Base-by-base conservation (phyloP, 1,139 yeast species). In the Geotrichum fermentans region DNA sequence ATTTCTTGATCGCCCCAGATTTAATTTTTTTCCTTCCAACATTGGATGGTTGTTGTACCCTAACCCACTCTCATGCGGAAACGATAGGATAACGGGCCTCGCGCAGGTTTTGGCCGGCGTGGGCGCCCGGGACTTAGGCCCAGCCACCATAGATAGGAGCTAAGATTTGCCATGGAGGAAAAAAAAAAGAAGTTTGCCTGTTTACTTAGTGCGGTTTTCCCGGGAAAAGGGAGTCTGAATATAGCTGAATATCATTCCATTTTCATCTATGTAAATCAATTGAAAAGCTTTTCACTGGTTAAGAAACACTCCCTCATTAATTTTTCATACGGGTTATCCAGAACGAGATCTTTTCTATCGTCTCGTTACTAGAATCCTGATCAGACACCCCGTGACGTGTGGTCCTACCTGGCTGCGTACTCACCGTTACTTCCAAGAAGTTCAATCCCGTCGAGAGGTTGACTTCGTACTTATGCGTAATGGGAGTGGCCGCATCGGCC, bases 401-500 rank as follows among this genome's bases (percentile, higher is more conserved):
- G 20, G 10, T 17, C 20, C 24, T 26, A 18, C 41, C 41, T 21
- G 29, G 18, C 32, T 38, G 43, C 1, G 51, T 36, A 16, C 28
- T 33, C 20, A 51, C 50, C 7, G 47, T 38, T n/a, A 62, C 52
- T 42, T 63, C 66, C 22, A 64, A 50, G 24, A 58, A 58, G 52
- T 63, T 63, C 20, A 63, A 54, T 1, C 67, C 67, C 2, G 62
- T 56, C 6, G 46, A 45, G 35, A 63, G 54, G 7, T 59, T 53
- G 13, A 61, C 30, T 43, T 63, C 66, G 41, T 52, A 63, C 40
- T 62, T 54, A 22, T 50, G 55, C 33, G 55, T 56, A n/a, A 62
- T 47, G 13, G 61, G 61, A 40, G 55, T 57, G 33, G 48, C 47
- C 30, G 46, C 52, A 36, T 62, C 64, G 10, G 60, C 57, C 59